Evolutionary conservation across 2,329 filamentous ascomycete genomes (phyloP).

Genomic region (Alternaria sp.): DNA sequence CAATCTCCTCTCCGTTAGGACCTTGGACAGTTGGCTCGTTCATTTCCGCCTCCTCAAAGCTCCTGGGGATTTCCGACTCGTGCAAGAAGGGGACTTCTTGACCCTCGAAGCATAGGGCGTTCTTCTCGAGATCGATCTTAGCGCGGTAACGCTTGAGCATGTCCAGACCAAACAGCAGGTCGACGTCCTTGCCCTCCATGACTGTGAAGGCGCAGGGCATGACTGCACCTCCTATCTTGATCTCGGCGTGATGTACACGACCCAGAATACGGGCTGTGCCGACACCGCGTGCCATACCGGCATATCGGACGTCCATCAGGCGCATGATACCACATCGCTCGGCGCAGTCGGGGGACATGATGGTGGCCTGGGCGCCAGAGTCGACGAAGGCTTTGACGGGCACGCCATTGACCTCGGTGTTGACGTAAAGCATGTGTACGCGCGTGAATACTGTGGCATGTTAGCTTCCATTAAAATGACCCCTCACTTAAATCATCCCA

Average conservation of each 20-base stretch:
- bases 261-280: conserved; percentile 94
- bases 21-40: conserved; percentile 85
- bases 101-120: conserved; percentile 85
- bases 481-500: background rate
- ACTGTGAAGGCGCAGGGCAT: conserved; percentile 96
- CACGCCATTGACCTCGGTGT: conserved; percentile 91
- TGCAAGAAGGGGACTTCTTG: conserved; percentile 88
- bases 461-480: conserved; percentile 16
- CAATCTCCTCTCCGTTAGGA: conserved; percentile 87
- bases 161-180: conserved; percentile 89
- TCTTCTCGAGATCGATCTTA: conserved; percentile 83
- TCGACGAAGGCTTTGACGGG: conserved; percentile 96
- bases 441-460: conserved; percentile 77
- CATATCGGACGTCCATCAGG: conserved; percentile 88
- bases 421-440: conserved; percentile 95
- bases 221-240: conserved; percentile 87
- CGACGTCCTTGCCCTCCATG: conserved; percentile 98
- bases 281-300: conserved; percentile 89
- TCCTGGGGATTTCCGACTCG: conserved; percentile 92
- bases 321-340: conserved; percentile 95
- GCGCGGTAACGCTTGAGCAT: conserved; percentile 98
- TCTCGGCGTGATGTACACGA: conserved; percentile 91
- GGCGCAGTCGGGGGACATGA: conserved; percentile 95
- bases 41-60: conserved; percentile 71
- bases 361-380: conserved; percentile 95